Evolutionary conservation across 495 filamentous ascomycete species (phyloP).

Genomic region (Mycothermus thermophilus): DNA sequence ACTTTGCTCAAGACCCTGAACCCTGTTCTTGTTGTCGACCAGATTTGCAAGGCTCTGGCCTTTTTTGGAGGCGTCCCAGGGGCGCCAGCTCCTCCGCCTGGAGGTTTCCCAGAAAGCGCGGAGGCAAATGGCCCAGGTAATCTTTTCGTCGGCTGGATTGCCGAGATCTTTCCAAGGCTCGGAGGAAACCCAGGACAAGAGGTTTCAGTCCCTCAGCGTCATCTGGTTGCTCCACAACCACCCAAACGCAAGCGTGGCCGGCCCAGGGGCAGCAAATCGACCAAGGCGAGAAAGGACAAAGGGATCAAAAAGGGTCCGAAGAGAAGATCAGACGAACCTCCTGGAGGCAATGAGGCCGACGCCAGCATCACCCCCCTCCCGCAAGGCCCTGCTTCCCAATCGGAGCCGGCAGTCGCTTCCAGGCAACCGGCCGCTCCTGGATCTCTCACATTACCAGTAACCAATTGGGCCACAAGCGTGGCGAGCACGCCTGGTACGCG

Average conservation of each 20-base stretch:
- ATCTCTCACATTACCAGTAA: too few species aligned
- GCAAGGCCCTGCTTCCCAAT: conserved; percentile 9
- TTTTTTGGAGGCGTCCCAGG: conserved; percentile 45
- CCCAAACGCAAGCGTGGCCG: conserved; percentile 32
- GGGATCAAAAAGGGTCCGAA: conserved; percentile 33
- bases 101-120: conserved; percentile 38
- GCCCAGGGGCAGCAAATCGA: conserved; percentile 39
- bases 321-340: conserved; percentile 8
- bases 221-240: conserved; percentile 11
- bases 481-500: too few species aligned
- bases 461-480: too few species aligned
- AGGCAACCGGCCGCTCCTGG: too few species aligned
- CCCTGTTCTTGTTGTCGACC: conserved; percentile 40
- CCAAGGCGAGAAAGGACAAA: conserved; percentile 35
- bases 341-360: conserved; percentile 12
- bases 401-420: neutral
- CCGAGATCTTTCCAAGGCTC: conserved; percentile 42
- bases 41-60: conserved; percentile 42
- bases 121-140: conserved; percentile 40
- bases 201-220: conserved; percentile 12
- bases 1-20: conserved; percentile 39
- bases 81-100: conserved; percentile 38
- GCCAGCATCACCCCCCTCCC: conserved; percentile 17
- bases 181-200: conserved; percentile 13
- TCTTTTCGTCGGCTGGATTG: conserved; percentile 43